Evolutionary conservation across 139 green algal species (phyloP).

Genomic region (Chlamydomonas sphaeroides): DNA sequence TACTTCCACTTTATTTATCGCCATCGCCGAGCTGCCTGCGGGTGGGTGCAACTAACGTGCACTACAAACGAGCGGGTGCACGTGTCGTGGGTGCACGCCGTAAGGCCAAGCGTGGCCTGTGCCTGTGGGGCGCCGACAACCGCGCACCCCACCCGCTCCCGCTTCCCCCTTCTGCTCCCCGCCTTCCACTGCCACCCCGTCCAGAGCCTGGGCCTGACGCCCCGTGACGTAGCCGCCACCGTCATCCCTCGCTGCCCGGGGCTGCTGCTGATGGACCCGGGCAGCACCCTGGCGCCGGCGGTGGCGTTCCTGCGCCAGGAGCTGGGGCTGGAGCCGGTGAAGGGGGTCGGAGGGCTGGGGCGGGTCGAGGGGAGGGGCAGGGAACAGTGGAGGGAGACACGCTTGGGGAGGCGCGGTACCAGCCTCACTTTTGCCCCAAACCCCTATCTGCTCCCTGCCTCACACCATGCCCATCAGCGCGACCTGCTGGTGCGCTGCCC

Average conservation of each 20-base stretch:
- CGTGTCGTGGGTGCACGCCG: no score
- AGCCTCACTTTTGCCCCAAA: neutral
- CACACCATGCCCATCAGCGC: neutral
- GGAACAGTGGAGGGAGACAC: neutral
- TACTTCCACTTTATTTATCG: no score
- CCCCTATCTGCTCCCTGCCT: neutral
- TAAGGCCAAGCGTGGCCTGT: no score
- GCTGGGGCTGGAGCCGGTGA: slow-evolving; percentile 9
- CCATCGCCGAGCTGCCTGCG: no score
- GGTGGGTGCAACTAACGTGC: no score
- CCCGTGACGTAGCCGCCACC: slow-evolving; percentile 13
- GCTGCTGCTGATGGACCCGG: slow-evolving; percentile 21
- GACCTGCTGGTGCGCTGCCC: neutral
- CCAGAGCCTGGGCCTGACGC: slow-evolving; percentile 32
- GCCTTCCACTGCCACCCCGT: no score
- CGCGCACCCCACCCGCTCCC: no score
- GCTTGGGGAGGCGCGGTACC: neutral
- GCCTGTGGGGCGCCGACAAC: no score
- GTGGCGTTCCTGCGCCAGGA: neutral
- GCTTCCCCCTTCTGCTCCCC: no score
- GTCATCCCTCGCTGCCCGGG: slow-evolving; percentile 12
- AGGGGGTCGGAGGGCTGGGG: neutral
- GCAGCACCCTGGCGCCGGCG: neutral
- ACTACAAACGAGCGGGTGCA: no score
- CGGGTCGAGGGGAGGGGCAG: neutral